Evolutionary conservation across 1,284 basidiomycete species (phyloP).

Genomic region (Athelia sp.): DNA sequence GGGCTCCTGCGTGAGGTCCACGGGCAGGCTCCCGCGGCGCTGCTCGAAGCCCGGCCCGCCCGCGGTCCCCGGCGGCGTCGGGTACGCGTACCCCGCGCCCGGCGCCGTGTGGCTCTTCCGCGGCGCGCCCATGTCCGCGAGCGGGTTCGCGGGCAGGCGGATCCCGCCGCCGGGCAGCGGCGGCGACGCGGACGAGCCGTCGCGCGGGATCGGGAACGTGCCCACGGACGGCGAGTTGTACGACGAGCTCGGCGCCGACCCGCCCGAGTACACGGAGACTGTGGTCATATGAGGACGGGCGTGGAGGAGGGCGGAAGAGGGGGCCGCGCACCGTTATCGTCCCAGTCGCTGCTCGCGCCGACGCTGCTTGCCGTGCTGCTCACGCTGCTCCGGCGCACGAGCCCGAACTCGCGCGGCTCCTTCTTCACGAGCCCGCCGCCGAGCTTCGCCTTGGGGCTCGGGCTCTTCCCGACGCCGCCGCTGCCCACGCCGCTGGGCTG

Average conservation of each 20-base stretch:
- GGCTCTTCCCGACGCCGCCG: slow-evolving; percentile 29
- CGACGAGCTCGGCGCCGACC: slow-evolving; percentile 57
- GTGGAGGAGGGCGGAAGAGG: not conserved
- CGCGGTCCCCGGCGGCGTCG: not conserved
- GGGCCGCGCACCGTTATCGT: slow-evolving; percentile 59
- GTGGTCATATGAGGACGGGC: not conserved
- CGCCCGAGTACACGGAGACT: slow-evolving; percentile 65
- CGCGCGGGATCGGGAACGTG: slow-evolving; percentile 55
- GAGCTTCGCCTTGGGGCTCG: slow-evolving; percentile 20
- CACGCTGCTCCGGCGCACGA: slow-evolving; percentile 55
- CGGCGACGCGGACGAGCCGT: slow-evolving; percentile 51
- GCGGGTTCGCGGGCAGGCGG: slow-evolving; percentile 63
- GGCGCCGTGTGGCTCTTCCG: slow-evolving; percentile 8
- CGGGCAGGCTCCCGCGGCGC: slow-evolving; percentile 7
- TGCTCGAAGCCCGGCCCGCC: not conserved
- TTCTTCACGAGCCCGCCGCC: slow-evolving; percentile 55
- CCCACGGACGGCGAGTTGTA: slow-evolving; percentile 57
- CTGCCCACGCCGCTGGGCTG: slow-evolving; percentile 24
- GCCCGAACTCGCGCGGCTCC: slow-evolving; percentile 48
- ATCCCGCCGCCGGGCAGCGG: slow-evolving; percentile 55
- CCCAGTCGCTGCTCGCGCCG: slow-evolving; percentile 61
- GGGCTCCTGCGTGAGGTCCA: not conserved
- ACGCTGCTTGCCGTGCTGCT: slow-evolving; percentile 52
- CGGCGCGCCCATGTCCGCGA: slow-evolving; percentile 57
- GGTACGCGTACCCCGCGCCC: not conserved